These are phyloP conservation scores for Fusarium setosum DNA, from an alignment of 2,329 filamentous ascomycete genomes.

Conservation along the genomic window DNA sequence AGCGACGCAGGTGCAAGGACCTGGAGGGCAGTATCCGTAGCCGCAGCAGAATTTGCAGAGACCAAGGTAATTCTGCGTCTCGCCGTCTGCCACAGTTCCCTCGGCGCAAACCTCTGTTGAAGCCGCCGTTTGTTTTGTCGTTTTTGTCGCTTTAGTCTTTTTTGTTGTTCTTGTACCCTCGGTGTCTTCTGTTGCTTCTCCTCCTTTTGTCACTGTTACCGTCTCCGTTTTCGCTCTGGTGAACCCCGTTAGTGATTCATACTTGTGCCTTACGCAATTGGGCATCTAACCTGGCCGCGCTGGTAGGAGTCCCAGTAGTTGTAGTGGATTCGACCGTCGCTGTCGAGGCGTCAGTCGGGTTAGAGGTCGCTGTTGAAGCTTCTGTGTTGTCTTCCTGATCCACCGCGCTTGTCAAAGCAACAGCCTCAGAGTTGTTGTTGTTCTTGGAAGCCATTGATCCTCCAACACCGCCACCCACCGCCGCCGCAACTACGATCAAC, in stretches of 20 bases:
- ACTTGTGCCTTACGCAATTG: background rate
- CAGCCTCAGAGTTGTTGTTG: background rate
- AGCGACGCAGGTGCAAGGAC: slow-evolving; percentile 7
- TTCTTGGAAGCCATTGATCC: background rate
- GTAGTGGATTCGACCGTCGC: background rate
- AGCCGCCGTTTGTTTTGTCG: background rate
- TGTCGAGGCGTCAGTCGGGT: background rate
- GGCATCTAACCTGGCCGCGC: background rate
- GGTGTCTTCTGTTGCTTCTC: background rate
- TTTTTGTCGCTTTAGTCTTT: background rate
- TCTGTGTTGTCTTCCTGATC: background rate
- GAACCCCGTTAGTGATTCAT: background rate
- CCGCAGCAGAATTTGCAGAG: slow-evolving; percentile 25
- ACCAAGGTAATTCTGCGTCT: slow-evolving; percentile 16
- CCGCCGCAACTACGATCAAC: background rate
- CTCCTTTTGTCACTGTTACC: background rate
- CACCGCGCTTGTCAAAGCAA: background rate
- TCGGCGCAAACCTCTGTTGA: slow-evolving; percentile 12
- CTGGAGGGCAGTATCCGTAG: slow-evolving; percentile 25
- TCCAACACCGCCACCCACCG: background rate
- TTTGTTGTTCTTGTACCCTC: background rate
- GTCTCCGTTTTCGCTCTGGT: background rate
- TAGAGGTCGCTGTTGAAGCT: background rate
- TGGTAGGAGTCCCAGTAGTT: background rate
- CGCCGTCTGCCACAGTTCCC: slow-evolving; percentile 14